Evolutionary conservation across 1,139 yeast genomes (phyloP), one percentile per base, ranked within the genome.

Genomic region (Waltiozyma sp.): DNA sequence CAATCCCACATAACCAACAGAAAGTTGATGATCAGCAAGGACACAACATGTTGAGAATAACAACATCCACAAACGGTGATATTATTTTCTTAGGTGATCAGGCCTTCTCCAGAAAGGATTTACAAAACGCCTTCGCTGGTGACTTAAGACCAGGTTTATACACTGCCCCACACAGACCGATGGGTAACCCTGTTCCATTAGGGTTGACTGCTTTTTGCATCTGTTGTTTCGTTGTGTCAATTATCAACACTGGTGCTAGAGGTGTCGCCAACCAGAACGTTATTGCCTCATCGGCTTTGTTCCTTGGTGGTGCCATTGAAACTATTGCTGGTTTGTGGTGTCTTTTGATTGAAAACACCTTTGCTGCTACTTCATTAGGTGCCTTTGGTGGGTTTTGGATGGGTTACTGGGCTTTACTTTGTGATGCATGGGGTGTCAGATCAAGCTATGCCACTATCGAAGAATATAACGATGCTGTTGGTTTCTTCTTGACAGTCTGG

Each of bases 351-450:
- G 86, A 83, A 48, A 82, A 82, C 61, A 74, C 83, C 14, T 79
- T 75, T 62, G 81, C 81, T 42, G 75, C 73, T 52, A 75, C 80
- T 34, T 81, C 79, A 11, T 75, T 83, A 57, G 66, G 79, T 38
- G 72, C 83, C 42, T 83, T 79, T 57, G 89, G 89, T 42, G 86
- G 85, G 3, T 83, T 81, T 63, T 83, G 91, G 91, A 66, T 81
- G 48, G 69, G 83, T 24, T 80, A 72, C 56, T 80, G 81, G 23
- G 74, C 80, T 38, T 70, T 80, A 38, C 59, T 75, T 45, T 63
- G 75, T 47, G 72, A 76, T 42, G 67, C 70, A 40, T 80, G 81
- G 59, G 80, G 77, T 16, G 70, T 78, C 42, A 58, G 64, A 2
- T 63, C 68, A 4, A 72, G 79, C 19, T 81, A 81, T 53, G 63